A percentile compares a stretch with the other conserved stretches of the same genome.
Evolutionary conservation across 495 filamentous ascomycete species (phyloP).

Genomic region (Chaetomidium leptoderma): DNA sequence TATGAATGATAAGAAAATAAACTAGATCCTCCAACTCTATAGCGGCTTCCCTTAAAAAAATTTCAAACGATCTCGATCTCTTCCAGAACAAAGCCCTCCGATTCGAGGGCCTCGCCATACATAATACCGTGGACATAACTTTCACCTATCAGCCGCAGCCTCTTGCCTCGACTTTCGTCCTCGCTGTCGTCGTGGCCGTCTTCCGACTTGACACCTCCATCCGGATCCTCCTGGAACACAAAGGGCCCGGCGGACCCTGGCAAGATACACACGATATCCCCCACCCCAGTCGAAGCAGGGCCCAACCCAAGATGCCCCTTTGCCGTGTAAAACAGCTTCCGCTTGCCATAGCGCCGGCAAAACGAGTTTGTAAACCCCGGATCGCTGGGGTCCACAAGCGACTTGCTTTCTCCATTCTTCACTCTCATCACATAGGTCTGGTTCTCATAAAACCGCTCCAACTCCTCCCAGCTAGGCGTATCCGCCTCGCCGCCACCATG

Average conservation of each 20-base stretch:
- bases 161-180: neutral
- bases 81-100: neutral
- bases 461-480: constrained; percentile 13
- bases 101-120: constrained; percentile 2
- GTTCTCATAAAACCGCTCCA: constrained; percentile 7
- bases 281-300: neutral
- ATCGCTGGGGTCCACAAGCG: constrained; percentile 1
- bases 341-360: constrained; percentile 9
- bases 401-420: neutral
- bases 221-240: neutral
- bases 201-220: neutral
- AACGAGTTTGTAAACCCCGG: constrained; percentile 6
- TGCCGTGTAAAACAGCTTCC: constrained; percentile 12
- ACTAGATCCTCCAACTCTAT: too few species aligned
- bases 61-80: neutral
- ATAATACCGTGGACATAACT: constrained; percentile 16
- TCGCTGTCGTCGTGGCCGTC: neutral
- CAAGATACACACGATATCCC: constrained; percentile 8
- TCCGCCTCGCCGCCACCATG: neutral
- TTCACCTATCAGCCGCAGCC: constrained; percentile 7
- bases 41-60: too few species aligned
- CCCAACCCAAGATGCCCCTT: constrained; percentile 14
- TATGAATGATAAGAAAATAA: too few species aligned
- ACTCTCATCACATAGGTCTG: constrained; percentile 11
- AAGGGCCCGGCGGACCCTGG: constrained; percentile 10